Conservation (phyloP, 306 rosid species). For the Ziziphus jujuba region DNA sequence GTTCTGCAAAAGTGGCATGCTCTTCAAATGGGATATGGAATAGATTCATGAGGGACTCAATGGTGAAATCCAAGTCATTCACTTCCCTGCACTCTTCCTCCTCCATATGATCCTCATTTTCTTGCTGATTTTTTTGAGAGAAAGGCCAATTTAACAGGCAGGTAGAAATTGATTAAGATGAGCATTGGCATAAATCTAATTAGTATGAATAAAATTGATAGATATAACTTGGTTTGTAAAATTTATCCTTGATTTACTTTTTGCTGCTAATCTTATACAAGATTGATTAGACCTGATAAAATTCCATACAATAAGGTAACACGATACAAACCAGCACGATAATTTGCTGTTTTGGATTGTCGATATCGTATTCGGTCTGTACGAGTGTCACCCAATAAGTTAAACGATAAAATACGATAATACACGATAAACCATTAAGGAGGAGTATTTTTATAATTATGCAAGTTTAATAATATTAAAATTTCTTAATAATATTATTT, state of each 20-base stretch:
- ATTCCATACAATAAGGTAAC: too few relatives aligned
- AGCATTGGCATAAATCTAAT: constrained; percentile 31
- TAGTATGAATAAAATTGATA: constrained; percentile 24
- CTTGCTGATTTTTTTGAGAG: constrained; percentile 25
- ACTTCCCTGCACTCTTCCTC: constrained; percentile 60
- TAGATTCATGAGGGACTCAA: constrained; percentile 61
- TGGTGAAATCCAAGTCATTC: constrained; percentile 56
- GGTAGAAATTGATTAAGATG: constrained; percentile 61
- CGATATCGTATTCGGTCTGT: too few relatives aligned
- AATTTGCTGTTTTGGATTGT: too few relatives aligned
- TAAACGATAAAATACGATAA: too few relatives aligned
- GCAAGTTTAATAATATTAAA: too few relatives aligned
- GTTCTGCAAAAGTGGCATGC: constrained; percentile 54
- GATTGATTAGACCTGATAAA: too few relatives aligned
- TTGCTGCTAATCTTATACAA: neutral
- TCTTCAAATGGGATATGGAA: constrained; percentile 30
- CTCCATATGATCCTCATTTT: constrained; percentile 40
- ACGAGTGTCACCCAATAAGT: too few relatives aligned
- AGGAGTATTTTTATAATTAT: too few relatives aligned
- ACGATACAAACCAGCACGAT: too few relatives aligned
- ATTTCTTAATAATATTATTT: too few relatives aligned
- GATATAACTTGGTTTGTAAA: too few relatives aligned
- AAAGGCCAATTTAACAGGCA: constrained; percentile 44
- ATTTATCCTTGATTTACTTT: neutral
- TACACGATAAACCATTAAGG: too few relatives aligned